phyloP scores from a whole-genome alignment of 768 basidiomycete species.

The Pholiota conissans region DNA sequence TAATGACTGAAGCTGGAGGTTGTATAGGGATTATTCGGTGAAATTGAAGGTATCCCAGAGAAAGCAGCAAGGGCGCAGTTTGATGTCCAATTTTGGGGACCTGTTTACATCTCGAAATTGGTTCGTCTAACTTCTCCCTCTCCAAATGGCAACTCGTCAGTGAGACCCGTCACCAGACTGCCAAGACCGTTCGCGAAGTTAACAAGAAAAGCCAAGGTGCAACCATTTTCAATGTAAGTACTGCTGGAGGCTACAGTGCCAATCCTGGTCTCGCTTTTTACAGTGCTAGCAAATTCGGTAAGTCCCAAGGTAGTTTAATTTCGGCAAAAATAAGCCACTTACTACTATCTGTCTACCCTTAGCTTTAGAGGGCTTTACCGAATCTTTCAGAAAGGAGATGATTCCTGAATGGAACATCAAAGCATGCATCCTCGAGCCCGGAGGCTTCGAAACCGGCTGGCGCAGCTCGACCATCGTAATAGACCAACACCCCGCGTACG shows the following conservation, averaged over 20 bases:
- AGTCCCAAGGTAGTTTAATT: background rate
- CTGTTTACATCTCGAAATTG: conserved; percentile 36
- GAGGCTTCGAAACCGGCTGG: conserved; percentile 16
- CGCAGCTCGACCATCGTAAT: background rate
- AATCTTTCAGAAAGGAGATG: conserved; percentile 17
- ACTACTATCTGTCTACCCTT: background rate
- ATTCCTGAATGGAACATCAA: conserved; percentile 17
- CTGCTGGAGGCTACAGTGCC: conserved; percentile 30
- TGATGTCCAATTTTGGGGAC: conserved; percentile 47
- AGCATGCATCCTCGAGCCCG: conserved; percentile 14
- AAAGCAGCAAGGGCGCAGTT: conserved; percentile 33
- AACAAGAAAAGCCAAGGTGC: conserved; percentile 23
- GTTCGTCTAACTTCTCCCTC: conserved; percentile 13
- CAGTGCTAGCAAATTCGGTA: conserved; percentile 36
- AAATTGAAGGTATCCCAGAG: conserved; percentile 35
- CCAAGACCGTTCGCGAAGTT: conserved; percentile 24
- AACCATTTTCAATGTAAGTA: conserved; percentile 31
- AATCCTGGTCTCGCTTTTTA: conserved; percentile 32
- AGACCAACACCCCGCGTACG: conserved; percentile 13
- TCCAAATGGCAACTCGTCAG: background rate
- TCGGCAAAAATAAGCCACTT: too few species aligned
- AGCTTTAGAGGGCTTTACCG: conserved; percentile 19
- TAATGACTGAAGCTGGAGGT: background rate
- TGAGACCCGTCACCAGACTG: background rate
- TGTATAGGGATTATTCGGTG: conserved; percentile 27